Evolutionary conservation across 176 grass and related monocot species (phyloP), one percentile per base, ranked within the genome.

Genomic region (Oryza glumipatula): DNA sequence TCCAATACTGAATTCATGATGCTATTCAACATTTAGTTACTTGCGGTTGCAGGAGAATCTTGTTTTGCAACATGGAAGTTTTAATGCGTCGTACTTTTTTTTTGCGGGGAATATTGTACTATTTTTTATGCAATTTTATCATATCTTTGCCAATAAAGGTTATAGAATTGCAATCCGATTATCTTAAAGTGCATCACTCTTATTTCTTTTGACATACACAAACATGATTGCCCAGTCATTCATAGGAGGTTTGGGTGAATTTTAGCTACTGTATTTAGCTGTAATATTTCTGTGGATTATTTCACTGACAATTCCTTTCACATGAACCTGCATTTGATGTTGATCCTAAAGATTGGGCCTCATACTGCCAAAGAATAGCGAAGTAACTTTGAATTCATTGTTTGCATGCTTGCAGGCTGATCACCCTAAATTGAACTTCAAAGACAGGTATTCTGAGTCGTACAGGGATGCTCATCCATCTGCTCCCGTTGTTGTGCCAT

Each of bases 401-500:
- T 9, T 9, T 82, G 51, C 63, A 5, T 67, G 16, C 73, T 91
- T 76, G 58, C 81, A 93, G 91, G 89, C 91, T 21, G 45, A 91
- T 79, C 84, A 88, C 4, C 91, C 91, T 43, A 85, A 72, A 66
- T 21, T 91, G 49, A 93, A 89, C 74, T 93, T 96, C 86, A 93
- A 93, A 76, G 77, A 93, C 39, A 82, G 81, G 80, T 97, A 92
- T 68, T 92, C 94, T 22, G 92, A 97, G 77, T 79, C 88, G 5
- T 94, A 94, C 43, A 87, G 94, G 87, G 87, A 90, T 91, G 76
- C 85, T 67, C 94, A 92, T 81, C 86, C 85, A 11, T 85, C 79
- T 39, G 88, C 92, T 51, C 94, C 94, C 70, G 74, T 97, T 4
- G 69, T 85, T 17, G 89, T 94, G 71, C 89, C 92, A 65, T 97